phyloP scores from a whole-genome alignment of 441 rosid genomes.

The Hura crepitans region DNA sequence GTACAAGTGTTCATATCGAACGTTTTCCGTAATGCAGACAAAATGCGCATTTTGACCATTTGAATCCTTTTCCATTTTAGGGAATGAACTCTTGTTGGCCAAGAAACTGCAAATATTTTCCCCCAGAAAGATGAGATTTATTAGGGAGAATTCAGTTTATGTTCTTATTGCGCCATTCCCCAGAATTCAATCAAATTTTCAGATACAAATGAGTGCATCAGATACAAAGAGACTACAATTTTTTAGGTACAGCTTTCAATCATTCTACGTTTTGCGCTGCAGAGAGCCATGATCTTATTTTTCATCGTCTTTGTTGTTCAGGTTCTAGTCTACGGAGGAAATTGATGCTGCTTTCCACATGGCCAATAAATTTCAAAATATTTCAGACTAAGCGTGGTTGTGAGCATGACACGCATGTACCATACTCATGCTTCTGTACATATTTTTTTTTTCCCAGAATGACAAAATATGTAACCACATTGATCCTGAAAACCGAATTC shows the following conservation, averaged over 20 bases:
- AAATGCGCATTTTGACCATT: conserved; percentile 16
- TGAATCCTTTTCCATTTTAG: conserved; percentile 34
- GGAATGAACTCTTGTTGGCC: conserved; percentile 70
- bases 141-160: conserved; percentile 4
- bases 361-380: conserved; percentile 6
- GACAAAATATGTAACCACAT: conserved; percentile 4
- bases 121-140: conserved; percentile 37
- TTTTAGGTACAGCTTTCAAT: conserved; percentile 17
- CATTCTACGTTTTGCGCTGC: background rate
- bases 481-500: background rate
- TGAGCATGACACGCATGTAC: conserved; percentile 10
- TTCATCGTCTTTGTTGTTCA: conserved; percentile 9
- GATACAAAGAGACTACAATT: conserved; percentile 13
- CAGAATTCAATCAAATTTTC: conserved; percentile 10
- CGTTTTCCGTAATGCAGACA: background rate
- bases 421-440: conserved; percentile 20
- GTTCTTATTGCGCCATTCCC: conserved; percentile 14
- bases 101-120: conserved; percentile 44
- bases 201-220: conserved; percentile 11
- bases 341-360: conserved; percentile 9
- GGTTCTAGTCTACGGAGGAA: conserved; percentile 20
- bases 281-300: background rate
- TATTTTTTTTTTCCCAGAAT: background rate
- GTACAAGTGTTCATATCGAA: no score
- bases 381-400: conserved; percentile 7